Evolutionary conservation across 768 basidiomycete genomes (phyloP).

Genomic region (Cystobasidium ongulense): DNA sequence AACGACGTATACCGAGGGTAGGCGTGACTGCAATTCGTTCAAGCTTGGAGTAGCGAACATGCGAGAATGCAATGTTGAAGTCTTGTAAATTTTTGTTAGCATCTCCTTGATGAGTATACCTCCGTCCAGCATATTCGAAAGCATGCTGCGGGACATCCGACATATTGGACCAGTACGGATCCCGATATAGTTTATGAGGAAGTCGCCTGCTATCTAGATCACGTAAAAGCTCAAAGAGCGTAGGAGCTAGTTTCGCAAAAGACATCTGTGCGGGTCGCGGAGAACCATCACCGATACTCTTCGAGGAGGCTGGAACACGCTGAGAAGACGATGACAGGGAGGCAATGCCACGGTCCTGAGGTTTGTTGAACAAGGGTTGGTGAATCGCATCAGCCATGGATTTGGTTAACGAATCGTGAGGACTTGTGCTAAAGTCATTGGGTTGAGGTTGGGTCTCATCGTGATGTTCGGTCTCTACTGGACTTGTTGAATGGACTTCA

Average conservation of each 20-base stretch:
- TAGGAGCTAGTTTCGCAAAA: slow-evolving; percentile 40
- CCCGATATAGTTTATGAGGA: slow-evolving; percentile 60
- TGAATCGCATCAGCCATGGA: too few relatives aligned
- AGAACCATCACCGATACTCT: background rate
- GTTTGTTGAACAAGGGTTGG: too few relatives aligned
- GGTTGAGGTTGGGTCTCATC: background rate
- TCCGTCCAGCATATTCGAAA: slow-evolving; percentile 68
- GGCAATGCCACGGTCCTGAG: too few relatives aligned
- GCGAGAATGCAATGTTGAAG: slow-evolving; percentile 47
- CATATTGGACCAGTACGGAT: slow-evolving; percentile 70
- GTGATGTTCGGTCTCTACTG: background rate
- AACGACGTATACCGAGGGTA: background rate
- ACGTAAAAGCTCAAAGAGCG: slow-evolving; percentile 51
- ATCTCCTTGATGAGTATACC: slow-evolving; percentile 64
- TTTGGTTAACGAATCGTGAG: too few relatives aligned
- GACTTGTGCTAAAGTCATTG: too few relatives aligned
- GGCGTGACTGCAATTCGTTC: background rate
- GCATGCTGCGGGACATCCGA: slow-evolving; percentile 61
- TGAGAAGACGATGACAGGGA: background rate
- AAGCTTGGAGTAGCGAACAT: background rate
- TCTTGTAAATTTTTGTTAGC: slow-evolving; percentile 56
- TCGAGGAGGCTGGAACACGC: background rate
- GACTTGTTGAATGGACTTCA: background rate
- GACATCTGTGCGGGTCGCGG: slow-evolving; percentile 7
- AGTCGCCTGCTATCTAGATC: slow-evolving; percentile 44